Evolutionary conservation across 2,329 filamentous ascomycete species (phyloP).

Genomic region (Monilinia polystroma): DNA sequence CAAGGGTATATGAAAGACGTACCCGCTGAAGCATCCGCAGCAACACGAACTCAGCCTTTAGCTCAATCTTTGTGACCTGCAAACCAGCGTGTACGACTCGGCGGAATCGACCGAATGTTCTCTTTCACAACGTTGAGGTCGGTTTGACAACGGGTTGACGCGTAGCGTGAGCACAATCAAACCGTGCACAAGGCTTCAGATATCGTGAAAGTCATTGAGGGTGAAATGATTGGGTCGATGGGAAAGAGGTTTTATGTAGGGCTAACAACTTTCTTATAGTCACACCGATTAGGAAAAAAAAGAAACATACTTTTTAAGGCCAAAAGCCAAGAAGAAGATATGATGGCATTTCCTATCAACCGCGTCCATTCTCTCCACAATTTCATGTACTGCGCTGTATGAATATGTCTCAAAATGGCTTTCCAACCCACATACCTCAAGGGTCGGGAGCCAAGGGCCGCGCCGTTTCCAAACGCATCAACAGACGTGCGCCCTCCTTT

Average conservation of each 20-base stretch:
- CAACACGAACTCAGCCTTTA: constrained; percentile 30
- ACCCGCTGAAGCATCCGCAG: constrained; percentile 26
- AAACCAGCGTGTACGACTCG: constrained; percentile 32
- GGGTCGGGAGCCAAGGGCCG: constrained; percentile 19
- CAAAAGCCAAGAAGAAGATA: constrained; percentile 3
- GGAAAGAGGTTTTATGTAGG: background rate
- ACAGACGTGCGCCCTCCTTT: constrained; percentile 14
- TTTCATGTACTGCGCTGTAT: background rate
- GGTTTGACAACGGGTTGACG: constrained; percentile 21
- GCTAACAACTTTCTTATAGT: constrained; percentile 1
- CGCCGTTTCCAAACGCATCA: constrained; percentile 12
- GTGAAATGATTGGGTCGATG: background rate
- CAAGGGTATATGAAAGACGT: constrained; percentile 15
- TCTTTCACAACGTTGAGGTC: constrained; percentile 17
- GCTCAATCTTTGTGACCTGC: constrained; percentile 29
- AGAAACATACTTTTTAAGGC: constrained; percentile 1
- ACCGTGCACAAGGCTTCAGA: constrained; percentile 17
- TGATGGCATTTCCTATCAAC: constrained; percentile 7
- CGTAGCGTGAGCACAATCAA: constrained; percentile 21
- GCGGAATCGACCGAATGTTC: constrained; percentile 26
- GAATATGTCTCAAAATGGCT: background rate
- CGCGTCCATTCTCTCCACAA: constrained; percentile 21
- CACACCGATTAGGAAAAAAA: background rate
- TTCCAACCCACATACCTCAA: constrained; percentile 14
- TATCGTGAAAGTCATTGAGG: background rate